Percentiles rank a stretch among this genome's conserved stretches.
Conservation (phyloP, 2,329 filamentous ascomycete species). For the Sclerotinia trifoliorum region DNA sequence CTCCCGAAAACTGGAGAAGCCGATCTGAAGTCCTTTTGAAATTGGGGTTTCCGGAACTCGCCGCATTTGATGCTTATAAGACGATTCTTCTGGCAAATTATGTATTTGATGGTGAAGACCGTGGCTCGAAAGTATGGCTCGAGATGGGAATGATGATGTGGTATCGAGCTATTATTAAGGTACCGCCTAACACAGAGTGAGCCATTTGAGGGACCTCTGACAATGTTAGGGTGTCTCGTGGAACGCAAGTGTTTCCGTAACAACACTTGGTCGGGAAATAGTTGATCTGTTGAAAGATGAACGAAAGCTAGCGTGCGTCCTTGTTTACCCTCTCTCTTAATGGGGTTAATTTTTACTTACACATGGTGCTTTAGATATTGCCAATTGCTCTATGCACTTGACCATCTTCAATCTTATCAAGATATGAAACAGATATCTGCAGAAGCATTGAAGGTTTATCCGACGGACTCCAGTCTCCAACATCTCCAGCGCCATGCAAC, state of each 20-base stretch:
- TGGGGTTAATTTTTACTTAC: background rate
- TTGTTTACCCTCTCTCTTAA: no score
- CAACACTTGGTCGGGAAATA: background rate
- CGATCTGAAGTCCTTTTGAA: slow-evolving; percentile 12
- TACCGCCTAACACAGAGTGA: background rate
- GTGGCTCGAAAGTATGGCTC: background rate
- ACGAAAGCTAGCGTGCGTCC: background rate
- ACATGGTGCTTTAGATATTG: background rate
- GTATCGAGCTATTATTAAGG: background rate
- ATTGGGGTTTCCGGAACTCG: slow-evolving; percentile 24
- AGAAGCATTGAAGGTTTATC: background rate
- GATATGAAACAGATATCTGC: background rate
- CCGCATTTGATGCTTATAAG: slow-evolving; percentile 25
- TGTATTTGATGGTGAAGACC: background rate
- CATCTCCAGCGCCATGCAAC: background rate
- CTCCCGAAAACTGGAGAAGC: slow-evolving; percentile 13
- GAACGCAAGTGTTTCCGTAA: background rate
- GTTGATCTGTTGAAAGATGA: background rate
- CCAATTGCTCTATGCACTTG: background rate
- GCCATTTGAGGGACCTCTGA: background rate
- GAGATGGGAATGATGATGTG: background rate
- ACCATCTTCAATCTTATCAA: background rate
- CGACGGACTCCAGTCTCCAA: background rate
- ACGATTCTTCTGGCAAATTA: slow-evolving; percentile 18
- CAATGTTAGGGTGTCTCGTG: background rate